These are phyloP conservation scores for Eucalyptus marginata DNA, from an alignment of 345 rosid genomes.

Conservation along the genomic window DNA sequence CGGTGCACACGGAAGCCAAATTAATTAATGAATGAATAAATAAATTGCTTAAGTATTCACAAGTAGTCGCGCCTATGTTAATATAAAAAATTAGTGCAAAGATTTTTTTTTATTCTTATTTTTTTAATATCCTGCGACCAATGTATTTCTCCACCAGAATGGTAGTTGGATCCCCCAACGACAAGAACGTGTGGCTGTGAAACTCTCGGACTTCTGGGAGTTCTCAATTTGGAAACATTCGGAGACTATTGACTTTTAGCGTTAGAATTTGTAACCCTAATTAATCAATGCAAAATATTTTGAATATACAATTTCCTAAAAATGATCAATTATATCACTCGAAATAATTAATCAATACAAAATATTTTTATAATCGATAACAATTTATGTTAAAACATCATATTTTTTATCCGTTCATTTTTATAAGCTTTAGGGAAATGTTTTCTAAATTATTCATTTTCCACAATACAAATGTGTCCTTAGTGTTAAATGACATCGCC, in stretches of 20 bases:
- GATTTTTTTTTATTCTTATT: background rate
- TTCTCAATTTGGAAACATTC: background rate
- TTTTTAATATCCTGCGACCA: background rate
- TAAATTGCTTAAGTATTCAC: background rate
- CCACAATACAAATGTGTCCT: rapidly evolving
- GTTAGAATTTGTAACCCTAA: background rate
- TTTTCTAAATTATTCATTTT: too few species aligned
- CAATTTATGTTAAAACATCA: too few species aligned
- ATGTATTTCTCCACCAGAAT: background rate
- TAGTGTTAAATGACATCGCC: background rate
- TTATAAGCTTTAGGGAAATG: background rate
- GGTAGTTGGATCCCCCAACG: background rate
- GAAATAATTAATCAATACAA: too few species aligned
- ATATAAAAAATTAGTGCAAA: background rate
- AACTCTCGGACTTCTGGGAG: background rate
- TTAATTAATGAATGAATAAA: background rate
- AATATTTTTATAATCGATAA: background rate
- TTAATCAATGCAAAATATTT: too few species aligned
- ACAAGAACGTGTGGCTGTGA: background rate
- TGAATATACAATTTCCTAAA: too few species aligned
- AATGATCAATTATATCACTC: too few species aligned
- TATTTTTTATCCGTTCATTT: background rate
- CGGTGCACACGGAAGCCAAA: background rate
- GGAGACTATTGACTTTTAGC: too few species aligned
- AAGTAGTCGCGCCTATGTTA: background rate